Percentiles rank a stretch among this genome's conserved stretches.
Evolutionary conservation across 768 basidiomycete species (phyloP).

Genomic region (Suillus variegatus): DNA sequence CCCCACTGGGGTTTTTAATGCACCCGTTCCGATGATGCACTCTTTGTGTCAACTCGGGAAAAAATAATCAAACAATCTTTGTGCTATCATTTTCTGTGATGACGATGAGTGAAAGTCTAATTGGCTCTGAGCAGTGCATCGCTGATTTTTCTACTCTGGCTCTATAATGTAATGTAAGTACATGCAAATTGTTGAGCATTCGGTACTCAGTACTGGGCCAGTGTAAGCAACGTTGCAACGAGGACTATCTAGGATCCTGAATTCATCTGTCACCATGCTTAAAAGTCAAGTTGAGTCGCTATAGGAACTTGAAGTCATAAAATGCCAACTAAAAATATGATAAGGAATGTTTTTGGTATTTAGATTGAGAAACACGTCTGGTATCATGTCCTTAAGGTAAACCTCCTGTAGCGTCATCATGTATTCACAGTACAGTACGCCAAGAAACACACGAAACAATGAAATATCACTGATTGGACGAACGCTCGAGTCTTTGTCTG

Average conservation of each 20-base stretch:
- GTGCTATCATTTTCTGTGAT: background rate
- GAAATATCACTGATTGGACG: conserved; percentile 12
- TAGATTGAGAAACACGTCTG: background rate
- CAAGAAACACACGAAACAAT: background rate
- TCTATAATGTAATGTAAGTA: background rate
- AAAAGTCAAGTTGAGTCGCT: background rate
- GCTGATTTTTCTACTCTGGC: background rate
- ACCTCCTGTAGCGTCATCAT: background rate
- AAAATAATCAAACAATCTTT: background rate
- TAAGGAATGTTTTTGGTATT: background rate
- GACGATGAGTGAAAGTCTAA: background rate
- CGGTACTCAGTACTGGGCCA: background rate
- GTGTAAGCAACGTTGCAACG: background rate
- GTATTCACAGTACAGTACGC: background rate
- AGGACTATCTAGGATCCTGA: background rate
- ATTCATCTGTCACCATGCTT: background rate
- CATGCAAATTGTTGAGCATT: background rate
- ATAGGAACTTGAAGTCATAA: background rate
- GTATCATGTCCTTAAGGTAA: background rate
- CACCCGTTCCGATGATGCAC: conserved; percentile 14
- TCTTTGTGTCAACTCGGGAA: conserved; percentile 5
- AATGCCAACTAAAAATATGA: background rate
- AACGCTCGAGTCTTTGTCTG: conserved; percentile 28
- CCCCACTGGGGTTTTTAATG: conserved; percentile 17
- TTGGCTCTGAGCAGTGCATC: background rate